Evolutionary conservation across 176 grass and related monocot genomes (phyloP), one percentile per base, ranked within the genome.

Genomic region (Avena atlantica): DNA sequence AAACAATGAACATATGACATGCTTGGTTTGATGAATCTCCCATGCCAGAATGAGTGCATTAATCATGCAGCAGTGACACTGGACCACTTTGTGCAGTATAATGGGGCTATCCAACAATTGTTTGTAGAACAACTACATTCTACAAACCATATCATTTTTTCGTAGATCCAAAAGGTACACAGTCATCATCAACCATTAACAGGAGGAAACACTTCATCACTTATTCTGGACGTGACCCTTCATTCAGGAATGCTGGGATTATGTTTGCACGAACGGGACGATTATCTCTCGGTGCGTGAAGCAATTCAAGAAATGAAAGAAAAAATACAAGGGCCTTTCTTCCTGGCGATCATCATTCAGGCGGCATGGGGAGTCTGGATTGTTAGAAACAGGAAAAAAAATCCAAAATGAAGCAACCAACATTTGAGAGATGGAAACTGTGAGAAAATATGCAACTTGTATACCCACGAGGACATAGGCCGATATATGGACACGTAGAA

Each of bases 91-190:
- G 71, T 82, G 59, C 15, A 77, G 51, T 55, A 40, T 9, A 70
- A 14, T 50, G 61, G 9, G 50, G 25, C 23, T 75, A 83, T 48
- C 51, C 23, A 76, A 78, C 23, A 88, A 69, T 37, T 58, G 44
- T 68, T 70, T 57, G 17, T 12, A 65, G 24, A 42, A 42, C 40
- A 42, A 42, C 40, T 42, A 42, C 40, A 42, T 42, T 42, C 40
- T 42, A 42, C 40, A 42, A 42, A 42, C 5, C 1, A 42, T 42
- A 42, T 6, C 40, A 7, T 42, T 42, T 42, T 42, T 60, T 60
- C 58, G n/a, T n/a, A 60, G 58, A 60, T 23, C 58, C 58, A 60
- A 10, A 60, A 60, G 58, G 58, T 60, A 60, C n/a, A n/a, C 58
- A 60, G 21, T 60, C 20, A 60, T 60, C 20, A 19, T 10, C 58